phyloP scores from a whole-genome alignment of 2,329 filamentous ascomycete genomes.

The Mycosphaerella sp. region DNA sequence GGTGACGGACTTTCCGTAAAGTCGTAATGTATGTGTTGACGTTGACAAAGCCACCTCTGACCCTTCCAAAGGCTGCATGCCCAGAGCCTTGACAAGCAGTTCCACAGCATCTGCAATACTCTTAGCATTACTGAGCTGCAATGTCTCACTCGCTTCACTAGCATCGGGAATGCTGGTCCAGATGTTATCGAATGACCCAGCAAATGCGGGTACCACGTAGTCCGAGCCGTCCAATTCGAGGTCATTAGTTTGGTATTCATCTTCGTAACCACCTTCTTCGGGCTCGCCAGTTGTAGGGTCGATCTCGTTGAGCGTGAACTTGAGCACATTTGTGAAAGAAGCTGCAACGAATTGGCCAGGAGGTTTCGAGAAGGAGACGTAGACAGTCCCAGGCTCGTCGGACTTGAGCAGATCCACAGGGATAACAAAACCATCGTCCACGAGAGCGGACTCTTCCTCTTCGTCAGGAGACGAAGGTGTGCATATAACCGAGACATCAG shows the following conservation, averaged over 20 bases:
- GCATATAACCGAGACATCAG: conserved; percentile 78
- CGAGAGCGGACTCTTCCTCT: conserved; percentile 71
- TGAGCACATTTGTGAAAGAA: conserved; percentile 85
- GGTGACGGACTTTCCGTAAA: conserved; percentile 89
- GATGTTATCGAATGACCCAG: conserved; percentile 88
- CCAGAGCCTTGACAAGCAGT: conserved; percentile 76
- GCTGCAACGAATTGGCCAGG: conserved; percentile 69
- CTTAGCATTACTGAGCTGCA: conserved; percentile 82
- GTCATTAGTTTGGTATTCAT: conserved; percentile 95
- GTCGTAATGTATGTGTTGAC: conserved; percentile 87
- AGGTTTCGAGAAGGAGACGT: conserved; percentile 86
- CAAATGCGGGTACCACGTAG: conserved; percentile 89
- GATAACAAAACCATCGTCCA: conserved; percentile 81
- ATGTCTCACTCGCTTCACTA: conserved; percentile 82
- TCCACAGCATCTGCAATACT: conserved; percentile 95
- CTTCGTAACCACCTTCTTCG: conserved; percentile 87
- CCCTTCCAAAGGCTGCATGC: conserved; percentile 87
- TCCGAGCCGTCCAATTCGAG: conserved; percentile 86
- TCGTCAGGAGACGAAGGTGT: conserved; percentile 76
- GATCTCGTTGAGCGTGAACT: conserved; percentile 97
- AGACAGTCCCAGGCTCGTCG: conserved; percentile 86
- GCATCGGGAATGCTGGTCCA: conserved; percentile 74
- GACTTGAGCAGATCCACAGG: conserved; percentile 74
- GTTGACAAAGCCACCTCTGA: conserved; percentile 84
- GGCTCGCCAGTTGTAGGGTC: conserved; percentile 90